Base-by-base conservation (phyloP, 2,329 filamentous ascomycete genomes). In the Hymenoscyphus fraxineus region DNA sequence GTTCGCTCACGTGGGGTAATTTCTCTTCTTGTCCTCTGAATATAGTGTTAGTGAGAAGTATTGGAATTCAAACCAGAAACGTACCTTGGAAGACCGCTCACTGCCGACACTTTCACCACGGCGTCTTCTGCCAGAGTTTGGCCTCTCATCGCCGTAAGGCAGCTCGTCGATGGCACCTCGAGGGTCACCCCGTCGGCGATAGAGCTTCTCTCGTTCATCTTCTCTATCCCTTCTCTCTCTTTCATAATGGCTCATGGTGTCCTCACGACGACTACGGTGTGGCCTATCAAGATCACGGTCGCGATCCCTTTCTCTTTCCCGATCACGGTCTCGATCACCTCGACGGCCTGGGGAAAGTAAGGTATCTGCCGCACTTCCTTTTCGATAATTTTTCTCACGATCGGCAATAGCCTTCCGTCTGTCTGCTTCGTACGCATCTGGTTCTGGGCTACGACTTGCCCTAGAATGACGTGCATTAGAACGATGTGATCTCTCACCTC, bases 391-490 rank as follows among this genome's bases (percentile, higher is more conserved):
- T 69, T 93, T 90, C 79, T 98, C 96, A 58, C 96, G 89, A 75
- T 97, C 93, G 64, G 93, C 93, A 74, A 95, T 93, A 55, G 94
- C 94, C 77, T 94, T 95, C 73, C 93, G 90, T 69, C 95, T 88
- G 76, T 99, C 95, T 66, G 93, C 95, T 78, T 98, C 95, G 77
- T 99, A 99, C 22, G 92, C 87, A 79, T 99, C 93, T 65, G 87
- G 86, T 77, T 98, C 95, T n/a, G 93, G 93, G 71, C 90, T 93
- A 72, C 93, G 92, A 75, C 91, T 96, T 71, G 86, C 85, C 71
- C 91, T 82, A 70, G 79, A 78, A 73, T 81, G 78, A 73, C 85
- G 84, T 70, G 79, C 81, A 71, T 81, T 80, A 73, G 80, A 80
- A 69, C 86, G 85, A 77, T 88, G 85, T 78, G 84, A 82, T 79